Evolutionary conservation across 257 asterid genomes (phyloP).

Genomic region (Echites panduratus): DNA sequence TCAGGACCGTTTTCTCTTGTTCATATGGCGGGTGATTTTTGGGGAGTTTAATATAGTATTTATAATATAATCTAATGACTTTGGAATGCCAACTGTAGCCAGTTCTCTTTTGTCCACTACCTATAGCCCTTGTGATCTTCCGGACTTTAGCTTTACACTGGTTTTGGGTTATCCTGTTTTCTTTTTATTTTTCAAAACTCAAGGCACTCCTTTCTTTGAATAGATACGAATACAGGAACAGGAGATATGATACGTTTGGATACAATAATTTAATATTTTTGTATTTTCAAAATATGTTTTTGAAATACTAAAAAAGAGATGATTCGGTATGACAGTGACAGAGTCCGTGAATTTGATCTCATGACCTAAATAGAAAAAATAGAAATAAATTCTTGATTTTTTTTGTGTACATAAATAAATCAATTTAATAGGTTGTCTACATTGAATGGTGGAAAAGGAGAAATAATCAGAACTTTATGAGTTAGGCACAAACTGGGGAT

Average conservation of each 20-base stretch:
- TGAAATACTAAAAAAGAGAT: no score
- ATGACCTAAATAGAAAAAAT: no score
- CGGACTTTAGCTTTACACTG: no score
- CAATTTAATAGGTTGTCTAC: no score
- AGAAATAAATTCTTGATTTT: no score
- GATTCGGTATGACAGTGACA: no score
- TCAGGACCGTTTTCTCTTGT: background rate
- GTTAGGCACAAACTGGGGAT: background rate
- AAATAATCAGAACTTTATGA: background rate
- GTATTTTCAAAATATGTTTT: no score
- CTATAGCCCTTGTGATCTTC: background rate
- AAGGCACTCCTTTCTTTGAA: background rate
- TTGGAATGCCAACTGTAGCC: slow-evolving; percentile 2
- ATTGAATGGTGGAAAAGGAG: background rate
- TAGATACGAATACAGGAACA: no score
- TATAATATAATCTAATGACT: background rate
- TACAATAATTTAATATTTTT: no score
- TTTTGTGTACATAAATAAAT: no score
- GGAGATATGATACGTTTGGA: no score
- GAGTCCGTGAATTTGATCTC: no score
- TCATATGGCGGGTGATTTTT: slow-evolving; percentile 11
- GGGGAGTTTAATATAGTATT: background rate
- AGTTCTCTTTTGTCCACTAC: background rate
- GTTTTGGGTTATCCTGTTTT: background rate
- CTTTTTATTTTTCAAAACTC: background rate